A percentile compares a stretch with the other conserved stretches of the same genome.
Conservation (phyloP, 352 stramenopile genomes). For the Phytophthora aleatoria region DNA sequence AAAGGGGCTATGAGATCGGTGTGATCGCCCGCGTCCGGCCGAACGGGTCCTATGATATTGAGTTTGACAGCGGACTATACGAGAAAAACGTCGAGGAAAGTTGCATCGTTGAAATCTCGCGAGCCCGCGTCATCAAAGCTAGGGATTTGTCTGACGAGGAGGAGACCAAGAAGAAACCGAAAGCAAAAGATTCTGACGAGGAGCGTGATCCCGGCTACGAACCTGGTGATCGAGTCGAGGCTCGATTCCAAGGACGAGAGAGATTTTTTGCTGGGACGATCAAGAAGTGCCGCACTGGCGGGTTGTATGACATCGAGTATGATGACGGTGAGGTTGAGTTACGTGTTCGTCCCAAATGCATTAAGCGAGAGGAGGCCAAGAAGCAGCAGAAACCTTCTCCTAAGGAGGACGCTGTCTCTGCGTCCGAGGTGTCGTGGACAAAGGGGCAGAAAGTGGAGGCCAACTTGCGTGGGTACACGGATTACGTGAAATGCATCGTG, state of each 20-base stretch:
- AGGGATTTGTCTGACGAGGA: slow-evolving; percentile 23
- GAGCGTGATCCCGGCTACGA: slow-evolving; percentile 33
- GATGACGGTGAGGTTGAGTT: slow-evolving; percentile 70
- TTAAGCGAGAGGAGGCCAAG: slow-evolving; percentile 46
- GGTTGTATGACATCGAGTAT: slow-evolving; percentile 57
- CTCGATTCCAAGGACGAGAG: slow-evolving; percentile 43
- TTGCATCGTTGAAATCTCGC: slow-evolving; percentile 47
- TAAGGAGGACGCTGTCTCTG: slow-evolving; percentile 37
- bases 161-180: slow-evolving; percentile 9
- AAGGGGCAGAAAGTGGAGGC: slow-evolving; percentile 69
- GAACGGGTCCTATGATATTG: slow-evolving; percentile 68
- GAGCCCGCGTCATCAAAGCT: slow-evolving; percentile 39
- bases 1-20: slow-evolving; percentile 53
- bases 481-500: slow-evolving; percentile 59
- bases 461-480: slow-evolving; percentile 47
- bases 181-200: slow-evolving; percentile 21
- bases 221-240: slow-evolving; percentile 52
- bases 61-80: slow-evolving; percentile 62
- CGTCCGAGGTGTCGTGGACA: slow-evolving; percentile 39
- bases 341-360: slow-evolving; percentile 49
- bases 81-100: slow-evolving; percentile 63
- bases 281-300: slow-evolving; percentile 40
- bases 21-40: slow-evolving; percentile 53
- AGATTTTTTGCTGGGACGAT: slow-evolving; percentile 54
- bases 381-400: slow-evolving; percentile 33